Evolutionary conservation across 2,329 filamentous ascomycete species (phyloP).

Genomic region (Pyricularia grisea): DNA sequence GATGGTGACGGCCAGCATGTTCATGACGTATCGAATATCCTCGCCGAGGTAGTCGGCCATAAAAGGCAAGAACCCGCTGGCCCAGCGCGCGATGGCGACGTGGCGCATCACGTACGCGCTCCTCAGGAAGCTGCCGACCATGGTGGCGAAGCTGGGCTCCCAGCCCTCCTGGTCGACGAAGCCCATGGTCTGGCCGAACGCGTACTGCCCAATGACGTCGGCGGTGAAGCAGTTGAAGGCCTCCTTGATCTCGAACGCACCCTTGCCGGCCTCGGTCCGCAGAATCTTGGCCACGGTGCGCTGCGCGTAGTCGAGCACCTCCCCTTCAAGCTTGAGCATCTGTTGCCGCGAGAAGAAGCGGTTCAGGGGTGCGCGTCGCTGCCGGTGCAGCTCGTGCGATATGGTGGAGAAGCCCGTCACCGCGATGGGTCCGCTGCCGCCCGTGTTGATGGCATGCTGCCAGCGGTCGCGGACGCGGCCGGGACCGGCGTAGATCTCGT

Average conservation of each 20-base stretch:
- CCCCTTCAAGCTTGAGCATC: slow-evolving; percentile 11
- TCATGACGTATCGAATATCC: slow-evolving; percentile 9
- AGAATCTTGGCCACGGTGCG: slow-evolving; percentile 10
- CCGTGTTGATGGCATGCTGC: slow-evolving; percentile 7
- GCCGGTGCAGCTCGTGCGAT: slow-evolving; percentile 14
- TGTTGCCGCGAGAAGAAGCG: slow-evolving; percentile 15
- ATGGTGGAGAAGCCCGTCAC: slow-evolving; percentile 11
- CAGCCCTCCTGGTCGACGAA: slow-evolving; percentile 16
- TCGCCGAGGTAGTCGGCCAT: slow-evolving; percentile 14
- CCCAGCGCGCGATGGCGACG: slow-evolving; percentile 17
- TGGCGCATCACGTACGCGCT: slow-evolving; percentile 23
- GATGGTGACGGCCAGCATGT: slow-evolving; percentile 10
- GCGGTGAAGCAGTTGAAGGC: slow-evolving; percentile 12
- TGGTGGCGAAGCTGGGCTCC: slow-evolving; percentile 24
- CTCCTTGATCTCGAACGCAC: slow-evolving; percentile 6
- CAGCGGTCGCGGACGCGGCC: slow-evolving; percentile 11
- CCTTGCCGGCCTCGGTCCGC: background rate
- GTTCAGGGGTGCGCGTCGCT: slow-evolving; percentile 12
- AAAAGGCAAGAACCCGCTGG: slow-evolving; percentile 14
- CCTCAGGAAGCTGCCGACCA: slow-evolving; percentile 21
- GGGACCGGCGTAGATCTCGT: slow-evolving; percentile 13
- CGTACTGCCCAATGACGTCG: slow-evolving; percentile 20
- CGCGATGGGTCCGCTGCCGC: slow-evolving; percentile 6
- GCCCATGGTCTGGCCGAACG: slow-evolving; percentile 13
- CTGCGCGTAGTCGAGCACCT: slow-evolving; percentile 11